These are phyloP conservation scores for Lactifluus pinguis DNA, from an alignment of 768 basidiomycete species.

Conservation along the genomic window DNA sequence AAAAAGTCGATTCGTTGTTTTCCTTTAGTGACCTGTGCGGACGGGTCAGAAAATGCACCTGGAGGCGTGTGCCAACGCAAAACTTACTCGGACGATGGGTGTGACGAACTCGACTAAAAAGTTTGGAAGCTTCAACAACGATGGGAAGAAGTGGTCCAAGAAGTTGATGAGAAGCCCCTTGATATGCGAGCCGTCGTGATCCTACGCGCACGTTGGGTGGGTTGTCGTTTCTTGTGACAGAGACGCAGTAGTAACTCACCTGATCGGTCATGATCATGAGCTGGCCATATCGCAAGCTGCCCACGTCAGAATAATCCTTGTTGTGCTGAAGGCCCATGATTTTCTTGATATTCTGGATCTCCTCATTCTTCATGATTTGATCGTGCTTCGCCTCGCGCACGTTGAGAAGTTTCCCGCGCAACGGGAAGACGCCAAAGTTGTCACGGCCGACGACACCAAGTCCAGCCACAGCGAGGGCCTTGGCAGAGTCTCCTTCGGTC, in stretches of 20 bases:
- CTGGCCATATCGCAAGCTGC: slow-evolving; percentile 79
- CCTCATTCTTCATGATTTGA: slow-evolving; percentile 96
- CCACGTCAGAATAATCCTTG: slow-evolving; percentile 67
- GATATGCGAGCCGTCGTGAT: slow-evolving; percentile 99
- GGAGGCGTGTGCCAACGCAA: slow-evolving; percentile 2
- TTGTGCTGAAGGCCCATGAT: slow-evolving; percentile 95
- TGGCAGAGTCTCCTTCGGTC: slow-evolving; percentile 99
- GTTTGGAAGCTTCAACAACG: slow-evolving; percentile 78
- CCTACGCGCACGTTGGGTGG: slow-evolving; percentile 37
- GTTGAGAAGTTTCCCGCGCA: slow-evolving; percentile 94
- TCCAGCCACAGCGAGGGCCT: slow-evolving; percentile 90
- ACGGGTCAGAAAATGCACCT: neutral
- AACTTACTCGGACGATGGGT: slow-evolving; percentile 83
- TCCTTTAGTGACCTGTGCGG: slow-evolving; percentile 61
- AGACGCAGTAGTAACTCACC: slow-evolving; percentile 34
- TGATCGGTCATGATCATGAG: slow-evolving; percentile 99
- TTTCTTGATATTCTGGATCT: slow-evolving; percentile 95
- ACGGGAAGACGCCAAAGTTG: slow-evolving; percentile 94
- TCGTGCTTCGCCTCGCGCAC: slow-evolving; percentile 95
- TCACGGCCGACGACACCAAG: slow-evolving; percentile 93
- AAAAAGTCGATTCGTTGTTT: slow-evolving; percentile 81
- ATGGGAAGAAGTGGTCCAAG: slow-evolving; percentile 94
- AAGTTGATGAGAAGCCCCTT: slow-evolving; percentile 99
- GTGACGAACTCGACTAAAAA: slow-evolving; percentile 98
- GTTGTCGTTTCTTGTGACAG: neutral